A percentile compares a stretch with the other conserved stretches of the same genome.
These are phyloP conservation scores for Phytophthora boehmeriae DNA, from an alignment of 352 stramenopile species.

Conservation along the genomic window DNA sequence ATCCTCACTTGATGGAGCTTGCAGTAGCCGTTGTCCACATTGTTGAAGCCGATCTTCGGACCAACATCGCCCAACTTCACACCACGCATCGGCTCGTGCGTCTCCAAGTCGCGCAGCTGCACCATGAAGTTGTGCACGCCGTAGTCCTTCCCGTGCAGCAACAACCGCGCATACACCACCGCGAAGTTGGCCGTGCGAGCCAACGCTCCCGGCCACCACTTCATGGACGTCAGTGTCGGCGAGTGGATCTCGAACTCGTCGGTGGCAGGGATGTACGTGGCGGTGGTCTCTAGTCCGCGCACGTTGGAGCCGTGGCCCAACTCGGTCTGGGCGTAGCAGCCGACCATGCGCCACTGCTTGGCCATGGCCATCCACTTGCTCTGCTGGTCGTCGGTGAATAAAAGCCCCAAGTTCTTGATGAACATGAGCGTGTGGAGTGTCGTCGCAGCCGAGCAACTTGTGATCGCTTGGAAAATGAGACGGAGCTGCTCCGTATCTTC, in stretches of 20 bases:
- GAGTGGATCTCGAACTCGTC: constrained; percentile 96
- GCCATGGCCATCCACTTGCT: constrained; percentile 69
- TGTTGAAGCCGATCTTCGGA: constrained; percentile 77
- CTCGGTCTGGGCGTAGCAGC: constrained; percentile 90
- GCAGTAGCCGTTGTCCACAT: constrained; percentile 74
- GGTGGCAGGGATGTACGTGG: constrained; percentile 89
- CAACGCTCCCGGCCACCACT: constrained; percentile 96
- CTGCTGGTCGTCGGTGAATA: constrained; percentile 78
- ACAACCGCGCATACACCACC: constrained; percentile 86
- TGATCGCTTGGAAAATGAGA: constrained; percentile 57
- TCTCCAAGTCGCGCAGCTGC: constrained; percentile 91
- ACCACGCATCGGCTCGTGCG: constrained; percentile 51
- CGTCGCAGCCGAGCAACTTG: constrained; percentile 57
- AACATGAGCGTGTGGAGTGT: constrained; percentile 80
- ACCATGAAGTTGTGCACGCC: constrained; percentile 98
- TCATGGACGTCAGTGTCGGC: constrained; percentile 93
- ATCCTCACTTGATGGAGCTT: constrained; percentile 64
- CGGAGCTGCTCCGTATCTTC: constrained; percentile 67
- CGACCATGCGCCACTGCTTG: constrained; percentile 75
- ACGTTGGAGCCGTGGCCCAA: constrained; percentile 90
- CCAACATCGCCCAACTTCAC: constrained; percentile 72
- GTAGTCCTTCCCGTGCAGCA: constrained; percentile 81
- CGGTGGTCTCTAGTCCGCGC: constrained; percentile 94
- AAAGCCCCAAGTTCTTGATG: constrained; percentile 63
- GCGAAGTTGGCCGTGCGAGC: constrained; percentile 94